Percentiles rank a stretch among this genome's conserved stretches.
Evolutionary conservation across 306 rosid species (phyloP).

Genomic region (Senna siamea): DNA sequence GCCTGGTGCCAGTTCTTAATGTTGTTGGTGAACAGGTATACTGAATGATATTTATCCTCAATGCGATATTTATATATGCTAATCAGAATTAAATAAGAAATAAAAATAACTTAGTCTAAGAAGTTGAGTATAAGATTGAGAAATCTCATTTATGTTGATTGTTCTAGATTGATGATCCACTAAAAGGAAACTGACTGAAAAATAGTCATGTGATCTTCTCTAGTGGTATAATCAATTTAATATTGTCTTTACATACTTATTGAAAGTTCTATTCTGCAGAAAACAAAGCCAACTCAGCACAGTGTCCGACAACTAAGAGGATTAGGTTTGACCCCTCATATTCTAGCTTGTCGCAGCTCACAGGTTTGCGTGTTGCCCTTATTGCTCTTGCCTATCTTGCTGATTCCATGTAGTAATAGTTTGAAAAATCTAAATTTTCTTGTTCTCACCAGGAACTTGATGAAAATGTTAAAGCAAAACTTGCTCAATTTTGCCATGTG

Average conservation of each 20-base stretch:
- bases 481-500: slow-evolving; percentile 89
- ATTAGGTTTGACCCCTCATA: slow-evolving; percentile 73
- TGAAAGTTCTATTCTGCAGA: slow-evolving; percentile 49
- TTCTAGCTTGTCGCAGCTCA: slow-evolving; percentile 86
- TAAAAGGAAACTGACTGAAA: not conserved
- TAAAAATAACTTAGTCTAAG: not conserved
- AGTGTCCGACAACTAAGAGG: slow-evolving; percentile 86
- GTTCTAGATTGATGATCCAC: too few relatives aligned
- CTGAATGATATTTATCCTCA: not conserved
- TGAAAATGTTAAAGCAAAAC: slow-evolving; percentile 68
- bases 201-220: slow-evolving; percentile 16
- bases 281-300: slow-evolving; percentile 88
- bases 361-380: slow-evolving; percentile 52
- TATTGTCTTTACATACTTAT: slow-evolving; percentile 9
- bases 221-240: slow-evolving; percentile 7
- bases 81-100: not conserved
- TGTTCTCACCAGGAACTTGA: slow-evolving; percentile 66
- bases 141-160: slow-evolving; percentile 5
- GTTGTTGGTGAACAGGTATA: slow-evolving; percentile 86
- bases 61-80: not conserved
- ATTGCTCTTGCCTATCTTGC: slow-evolving; percentile 16
- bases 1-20: slow-evolving; percentile 81
- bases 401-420: slow-evolving; percentile 24
- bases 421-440: not conserved
- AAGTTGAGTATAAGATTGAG: too few relatives aligned